phyloP scores from a whole-genome alignment of 179 eudicot genomes.

The Beta corolliflora region DNA sequence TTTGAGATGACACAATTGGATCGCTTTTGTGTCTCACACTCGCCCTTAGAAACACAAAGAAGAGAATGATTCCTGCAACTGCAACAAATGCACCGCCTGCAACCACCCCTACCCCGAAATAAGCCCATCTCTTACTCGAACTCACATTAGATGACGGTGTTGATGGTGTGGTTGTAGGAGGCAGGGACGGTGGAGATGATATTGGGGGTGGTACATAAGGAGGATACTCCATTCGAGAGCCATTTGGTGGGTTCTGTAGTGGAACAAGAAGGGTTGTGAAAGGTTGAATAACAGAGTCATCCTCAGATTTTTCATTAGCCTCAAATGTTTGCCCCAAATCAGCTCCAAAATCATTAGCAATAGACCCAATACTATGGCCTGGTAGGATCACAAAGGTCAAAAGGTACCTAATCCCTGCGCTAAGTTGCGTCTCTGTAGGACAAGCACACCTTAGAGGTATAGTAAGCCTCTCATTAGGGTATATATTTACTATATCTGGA shows the following conservation, averaged over 20 bases:
- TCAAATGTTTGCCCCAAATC: constrained; percentile 33
- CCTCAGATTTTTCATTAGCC: constrained; percentile 48
- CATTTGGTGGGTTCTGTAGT: constrained; percentile 46
- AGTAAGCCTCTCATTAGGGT: constrained; percentile 29
- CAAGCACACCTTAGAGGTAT: constrained; percentile 72
- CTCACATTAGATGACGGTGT: background rate
- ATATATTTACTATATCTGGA: constrained; percentile 27
- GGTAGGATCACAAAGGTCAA: constrained; percentile 47
- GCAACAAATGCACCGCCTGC: constrained; percentile 36
- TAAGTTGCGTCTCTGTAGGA: constrained; percentile 49
- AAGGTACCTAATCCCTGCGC: constrained; percentile 43
- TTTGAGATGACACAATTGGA: constrained; percentile 18
- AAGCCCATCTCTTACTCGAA: constrained; percentile 54
- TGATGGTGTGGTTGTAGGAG: constrained; percentile 29
- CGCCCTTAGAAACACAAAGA: constrained; percentile 15
- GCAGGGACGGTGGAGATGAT: constrained; percentile 38
- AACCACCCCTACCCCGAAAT: constrained; percentile 40
- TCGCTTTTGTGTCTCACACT: constrained; percentile 15
- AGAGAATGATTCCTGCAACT: constrained; percentile 12
- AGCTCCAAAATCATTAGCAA: constrained; percentile 35
- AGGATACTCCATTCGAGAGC: constrained; percentile 33
- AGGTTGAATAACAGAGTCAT: constrained; percentile 45
- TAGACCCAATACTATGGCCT: constrained; percentile 29
- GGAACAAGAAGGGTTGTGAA: constrained; percentile 57
- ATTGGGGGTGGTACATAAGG: constrained; percentile 28